phyloP scores from a whole-genome alignment of 2,329 filamentous ascomycete genomes.

The Botryotinia narcissicola region DNA sequence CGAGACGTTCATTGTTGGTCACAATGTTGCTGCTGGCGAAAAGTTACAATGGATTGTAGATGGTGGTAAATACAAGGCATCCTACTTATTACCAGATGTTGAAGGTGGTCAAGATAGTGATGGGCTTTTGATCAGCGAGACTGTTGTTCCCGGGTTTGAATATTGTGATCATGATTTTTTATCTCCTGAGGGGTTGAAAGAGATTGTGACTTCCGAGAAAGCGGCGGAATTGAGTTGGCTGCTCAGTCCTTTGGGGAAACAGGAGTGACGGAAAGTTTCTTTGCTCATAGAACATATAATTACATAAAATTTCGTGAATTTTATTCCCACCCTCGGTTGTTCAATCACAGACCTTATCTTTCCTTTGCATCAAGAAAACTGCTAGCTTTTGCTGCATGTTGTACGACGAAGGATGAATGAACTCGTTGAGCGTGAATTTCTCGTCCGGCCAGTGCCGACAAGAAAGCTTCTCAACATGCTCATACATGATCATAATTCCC shows the following conservation, averaged over 20 bases:
- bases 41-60: conserved; percentile 67
- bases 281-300: not conserved
- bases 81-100: conserved; percentile 53
- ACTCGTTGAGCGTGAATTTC: not conserved
- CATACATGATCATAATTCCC: not conserved
- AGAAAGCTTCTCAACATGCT: not conserved
- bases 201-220: conserved; percentile 52
- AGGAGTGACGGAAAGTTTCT: not conserved
- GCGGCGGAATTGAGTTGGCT: conserved; percentile 49
- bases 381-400: not conserved
- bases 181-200: conserved; percentile 47
- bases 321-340: not conserved
- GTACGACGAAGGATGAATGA: not conserved
- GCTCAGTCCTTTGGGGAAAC: conserved; percentile 39
- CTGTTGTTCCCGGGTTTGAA: conserved; percentile 66
- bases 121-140: conserved; percentile 64
- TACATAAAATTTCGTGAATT: not conserved
- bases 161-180: conserved; percentile 67
- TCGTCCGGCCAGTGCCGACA: not conserved
- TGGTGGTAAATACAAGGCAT: conserved; percentile 65
- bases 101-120: conserved; percentile 40
- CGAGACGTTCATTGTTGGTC: conserved; percentile 64
- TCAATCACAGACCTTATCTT: not conserved
- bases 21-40: conserved; percentile 56
- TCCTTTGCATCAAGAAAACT: not conserved